phyloP scores from a whole-genome alignment of 768 basidiomycete species.

The Pulveroboletus sp. region DNA sequence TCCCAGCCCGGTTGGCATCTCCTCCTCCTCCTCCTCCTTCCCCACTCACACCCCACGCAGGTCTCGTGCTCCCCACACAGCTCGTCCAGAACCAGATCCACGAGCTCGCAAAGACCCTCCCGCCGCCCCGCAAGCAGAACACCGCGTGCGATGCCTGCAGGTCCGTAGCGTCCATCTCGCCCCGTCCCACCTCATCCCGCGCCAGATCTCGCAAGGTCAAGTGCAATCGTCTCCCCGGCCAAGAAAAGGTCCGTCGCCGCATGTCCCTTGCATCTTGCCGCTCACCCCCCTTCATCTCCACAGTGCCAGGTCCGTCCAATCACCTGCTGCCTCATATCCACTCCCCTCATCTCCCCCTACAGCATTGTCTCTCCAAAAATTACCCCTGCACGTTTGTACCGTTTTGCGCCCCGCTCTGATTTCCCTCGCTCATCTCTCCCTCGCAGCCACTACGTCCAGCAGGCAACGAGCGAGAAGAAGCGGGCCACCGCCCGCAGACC shows the following conservation, averaged over 20 bases:
- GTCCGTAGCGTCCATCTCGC: slow-evolving; percentile 33
- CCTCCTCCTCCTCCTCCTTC: background rate
- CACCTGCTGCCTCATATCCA: slow-evolving; percentile 6
- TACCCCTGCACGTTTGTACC: slow-evolving; percentile 85
- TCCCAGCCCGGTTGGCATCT: slow-evolving; percentile 28
- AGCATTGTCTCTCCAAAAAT: slow-evolving; percentile 87
- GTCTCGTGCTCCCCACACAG: slow-evolving; percentile 59
- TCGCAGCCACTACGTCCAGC: slow-evolving; percentile 73
- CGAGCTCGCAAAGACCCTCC: slow-evolving; percentile 74
- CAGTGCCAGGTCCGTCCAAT: slow-evolving; percentile 63
- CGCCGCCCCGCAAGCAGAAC: slow-evolving; percentile 89
- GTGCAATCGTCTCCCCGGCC: slow-evolving; percentile 77
- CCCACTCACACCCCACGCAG: slow-evolving; percentile 31
- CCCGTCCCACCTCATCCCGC: slow-evolving; percentile 1
- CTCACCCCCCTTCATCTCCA: slow-evolving; percentile 19
- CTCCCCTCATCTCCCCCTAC: slow-evolving; percentile 8
- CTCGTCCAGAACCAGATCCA: slow-evolving; percentile 80
- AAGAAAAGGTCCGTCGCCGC: slow-evolving; percentile 64
- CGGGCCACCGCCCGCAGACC: slow-evolving; percentile 64
- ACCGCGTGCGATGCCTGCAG: slow-evolving; percentile 93
- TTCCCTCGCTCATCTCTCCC: slow-evolving; percentile 17
- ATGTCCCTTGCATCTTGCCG: slow-evolving; percentile 2
- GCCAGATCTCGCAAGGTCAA: slow-evolving; percentile 83
- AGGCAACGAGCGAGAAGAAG: slow-evolving; percentile 84
- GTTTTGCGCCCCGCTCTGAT: slow-evolving; percentile 12